Percentiles rank a stretch among this genome's conserved stretches.
Evolutionary conservation across 306 rosid species (phyloP).

Genomic region (Erythrophleum fordii): DNA sequence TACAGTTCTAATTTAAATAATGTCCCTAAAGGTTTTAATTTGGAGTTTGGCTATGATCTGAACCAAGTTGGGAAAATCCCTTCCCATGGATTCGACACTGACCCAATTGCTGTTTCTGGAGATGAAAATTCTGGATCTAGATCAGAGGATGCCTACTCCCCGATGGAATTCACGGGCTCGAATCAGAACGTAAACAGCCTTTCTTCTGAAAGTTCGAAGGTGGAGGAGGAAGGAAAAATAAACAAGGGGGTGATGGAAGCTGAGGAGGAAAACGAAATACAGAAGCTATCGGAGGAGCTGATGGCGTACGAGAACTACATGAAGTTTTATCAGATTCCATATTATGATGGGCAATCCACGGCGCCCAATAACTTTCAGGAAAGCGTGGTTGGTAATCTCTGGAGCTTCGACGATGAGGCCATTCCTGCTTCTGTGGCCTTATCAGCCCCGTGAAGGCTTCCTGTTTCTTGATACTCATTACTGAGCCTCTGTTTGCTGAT

Average conservation of each 20-base stretch:
- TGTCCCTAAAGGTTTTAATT: constrained; percentile 40
- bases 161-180: constrained; percentile 30
- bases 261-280: constrained; percentile 49
- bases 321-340: constrained; percentile 89
- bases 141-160: constrained; percentile 48
- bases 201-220: constrained; percentile 1
- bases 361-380: constrained; percentile 56
- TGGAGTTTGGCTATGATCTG: constrained; percentile 62
- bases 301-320: constrained; percentile 83
- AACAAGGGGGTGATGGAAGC: constrained; percentile 17
- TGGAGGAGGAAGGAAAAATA: constrained; percentile 31
- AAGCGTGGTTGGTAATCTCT: constrained; percentile 65
- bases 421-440: background rate
- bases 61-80: constrained; percentile 50
- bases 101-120: constrained; percentile 34
- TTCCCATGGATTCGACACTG: constrained; percentile 34
- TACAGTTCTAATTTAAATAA: background rate
- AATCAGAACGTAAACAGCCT: constrained; percentile 13
- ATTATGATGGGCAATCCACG: constrained; percentile 70
- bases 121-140: constrained; percentile 47
- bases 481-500: background rate
- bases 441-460: background rate
- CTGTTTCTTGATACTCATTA: background rate
- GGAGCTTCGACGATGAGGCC: constrained; percentile 70
- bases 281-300: constrained; percentile 79